Evolutionary conservation across 768 basidiomycete genomes (phyloP).

Genomic region (Hygrocybe coccinea): DNA sequence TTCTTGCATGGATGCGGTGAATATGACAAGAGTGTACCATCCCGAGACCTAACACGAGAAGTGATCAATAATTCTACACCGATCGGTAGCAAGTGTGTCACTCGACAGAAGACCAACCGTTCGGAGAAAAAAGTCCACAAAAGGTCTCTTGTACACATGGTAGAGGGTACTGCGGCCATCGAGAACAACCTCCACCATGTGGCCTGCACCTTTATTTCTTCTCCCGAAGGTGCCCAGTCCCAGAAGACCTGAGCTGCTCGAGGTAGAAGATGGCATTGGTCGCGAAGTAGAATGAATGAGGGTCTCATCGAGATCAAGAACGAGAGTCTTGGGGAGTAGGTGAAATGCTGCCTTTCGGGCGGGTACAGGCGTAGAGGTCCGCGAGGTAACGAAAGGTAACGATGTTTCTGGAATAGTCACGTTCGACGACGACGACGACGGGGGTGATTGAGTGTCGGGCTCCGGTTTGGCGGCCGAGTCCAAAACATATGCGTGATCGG

Average conservation of each 20-base stretch:
- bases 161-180: slow-evolving; percentile 87
- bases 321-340: slow-evolving; percentile 79
- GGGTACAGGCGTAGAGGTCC: slow-evolving; percentile 49
- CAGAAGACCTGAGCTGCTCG: slow-evolving; percentile 55
- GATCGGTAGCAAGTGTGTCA: slow-evolving; percentile 2
- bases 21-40: slow-evolving; percentile 99
- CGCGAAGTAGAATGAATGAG: slow-evolving; percentile 96
- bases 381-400: slow-evolving; percentile 27
- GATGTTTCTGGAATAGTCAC: slow-evolving; percentile 13
- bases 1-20: slow-evolving; percentile 98
- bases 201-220: slow-evolving; percentile 65
- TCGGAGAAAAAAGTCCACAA: slow-evolving; percentile 90
- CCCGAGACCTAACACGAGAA: slow-evolving; percentile 69
- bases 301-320: slow-evolving; percentile 96
- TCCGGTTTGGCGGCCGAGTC: background rate
- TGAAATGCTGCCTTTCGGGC: slow-evolving; percentile 68
- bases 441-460: background rate
- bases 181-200: slow-evolving; percentile 90
- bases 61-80: slow-evolving; percentile 5
- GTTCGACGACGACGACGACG: slow-evolving; percentile 3
- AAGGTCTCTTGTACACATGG: slow-evolving; percentile 97
- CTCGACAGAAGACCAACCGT: slow-evolving; percentile 52
- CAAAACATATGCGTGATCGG: background rate
- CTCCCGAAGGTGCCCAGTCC: slow-evolving; percentile 50
- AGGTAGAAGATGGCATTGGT: slow-evolving; percentile 48